Conservation (phyloP, 495 filamentous ascomycete species). For the Tuber umbilicatum region DNA sequence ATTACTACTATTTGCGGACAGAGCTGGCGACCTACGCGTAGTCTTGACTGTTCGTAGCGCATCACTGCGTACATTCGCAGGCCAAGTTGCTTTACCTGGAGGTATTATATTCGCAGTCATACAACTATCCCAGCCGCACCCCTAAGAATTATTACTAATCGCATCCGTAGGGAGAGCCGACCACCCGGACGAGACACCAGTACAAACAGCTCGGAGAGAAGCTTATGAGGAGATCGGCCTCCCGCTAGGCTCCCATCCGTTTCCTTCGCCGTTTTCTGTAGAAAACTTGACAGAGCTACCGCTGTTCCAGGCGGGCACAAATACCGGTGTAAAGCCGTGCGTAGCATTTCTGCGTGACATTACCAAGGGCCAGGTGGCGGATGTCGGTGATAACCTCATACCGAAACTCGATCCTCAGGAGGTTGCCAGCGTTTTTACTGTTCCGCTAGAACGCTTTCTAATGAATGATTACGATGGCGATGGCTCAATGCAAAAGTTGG, state of each 20-base stretch:
- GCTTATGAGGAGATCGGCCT: constrained; percentile 88
- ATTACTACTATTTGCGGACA: constrained; percentile 76
- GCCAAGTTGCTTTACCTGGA: constrained; percentile 82
- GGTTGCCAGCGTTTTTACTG: constrained; percentile 85
- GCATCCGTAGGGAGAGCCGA: constrained; percentile 48
- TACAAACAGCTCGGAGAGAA: constrained; percentile 78
- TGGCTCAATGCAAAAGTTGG: constrained; percentile 45
- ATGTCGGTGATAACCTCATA: constrained; percentile 65
- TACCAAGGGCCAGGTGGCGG: constrained; percentile 41
- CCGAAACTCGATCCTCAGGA: constrained; percentile 74
- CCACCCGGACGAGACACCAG: constrained; percentile 49
- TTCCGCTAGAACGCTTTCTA: constrained; percentile 66
- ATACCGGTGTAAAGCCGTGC: constrained; percentile 75
- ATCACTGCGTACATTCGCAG: constrained; percentile 60
- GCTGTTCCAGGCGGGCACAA: constrained; percentile 68
- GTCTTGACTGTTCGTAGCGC: constrained; percentile 82
- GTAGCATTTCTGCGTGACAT: constrained; percentile 59
- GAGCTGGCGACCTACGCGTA: constrained; percentile 65
- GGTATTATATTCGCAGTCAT: constrained; percentile 51
- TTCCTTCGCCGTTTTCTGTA: constrained; percentile 66
- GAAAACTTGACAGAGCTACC: constrained; percentile 82
- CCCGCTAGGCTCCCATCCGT: constrained; percentile 54
- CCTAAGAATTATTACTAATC: constrained; percentile 13
- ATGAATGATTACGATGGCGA: constrained; percentile 24
- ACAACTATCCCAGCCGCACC: constrained; percentile 6